These are phyloP conservation scores for Wallacemonas sp. DNA, from an alignment of 208 protist species.

Conservation along the genomic window DNA sequence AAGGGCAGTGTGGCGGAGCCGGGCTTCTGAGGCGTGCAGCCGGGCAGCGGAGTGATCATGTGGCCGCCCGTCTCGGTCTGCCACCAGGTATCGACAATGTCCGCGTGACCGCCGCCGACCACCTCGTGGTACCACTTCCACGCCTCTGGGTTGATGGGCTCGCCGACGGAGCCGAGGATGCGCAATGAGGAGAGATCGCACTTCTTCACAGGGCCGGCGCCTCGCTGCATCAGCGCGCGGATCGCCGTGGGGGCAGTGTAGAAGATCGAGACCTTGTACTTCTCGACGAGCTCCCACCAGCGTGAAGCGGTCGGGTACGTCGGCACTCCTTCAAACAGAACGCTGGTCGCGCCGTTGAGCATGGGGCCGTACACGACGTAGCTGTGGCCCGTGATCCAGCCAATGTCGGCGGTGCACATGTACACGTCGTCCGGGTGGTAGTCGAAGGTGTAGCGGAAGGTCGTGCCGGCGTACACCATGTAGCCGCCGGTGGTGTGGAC, in stretches of 20 bases:
- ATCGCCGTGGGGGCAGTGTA: conserved; percentile 98
- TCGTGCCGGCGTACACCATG: conserved; percentile 92
- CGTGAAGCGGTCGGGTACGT: conserved; percentile 84
- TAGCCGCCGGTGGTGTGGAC: conserved; percentile 95
- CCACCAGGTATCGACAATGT: conserved; percentile 98
- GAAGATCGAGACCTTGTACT: conserved; percentile 95
- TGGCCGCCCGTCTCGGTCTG: conserved; percentile 98
- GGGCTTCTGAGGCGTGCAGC: conserved; percentile 94
- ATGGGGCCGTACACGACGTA: conserved; percentile 99
- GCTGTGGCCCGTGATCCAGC: conserved; percentile 98
- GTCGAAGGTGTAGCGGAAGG: conserved; percentile 96
- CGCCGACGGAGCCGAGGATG: conserved; percentile 96
- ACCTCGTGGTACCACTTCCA: conserved; percentile 94
- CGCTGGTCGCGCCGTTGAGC: conserved; percentile 93
- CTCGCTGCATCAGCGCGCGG: conserved; percentile 83
- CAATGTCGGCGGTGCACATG: conserved; percentile 91
- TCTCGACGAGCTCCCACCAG: conserved; percentile 95
- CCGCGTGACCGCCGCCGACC: conserved; percentile 89
- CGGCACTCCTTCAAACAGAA: conserved; percentile 96
- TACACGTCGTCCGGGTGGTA: conserved; percentile 96
- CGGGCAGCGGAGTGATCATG: conserved; percentile 96
- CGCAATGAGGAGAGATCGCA: conserved; percentile 82
- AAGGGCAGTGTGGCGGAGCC: conserved; percentile 96
- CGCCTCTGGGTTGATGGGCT: conserved; percentile 96
- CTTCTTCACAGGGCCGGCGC: conserved; percentile 76